Evolutionary conservation across 495 filamentous ascomycete genomes (phyloP).

Genomic region (Talaromyces liani): DNA sequence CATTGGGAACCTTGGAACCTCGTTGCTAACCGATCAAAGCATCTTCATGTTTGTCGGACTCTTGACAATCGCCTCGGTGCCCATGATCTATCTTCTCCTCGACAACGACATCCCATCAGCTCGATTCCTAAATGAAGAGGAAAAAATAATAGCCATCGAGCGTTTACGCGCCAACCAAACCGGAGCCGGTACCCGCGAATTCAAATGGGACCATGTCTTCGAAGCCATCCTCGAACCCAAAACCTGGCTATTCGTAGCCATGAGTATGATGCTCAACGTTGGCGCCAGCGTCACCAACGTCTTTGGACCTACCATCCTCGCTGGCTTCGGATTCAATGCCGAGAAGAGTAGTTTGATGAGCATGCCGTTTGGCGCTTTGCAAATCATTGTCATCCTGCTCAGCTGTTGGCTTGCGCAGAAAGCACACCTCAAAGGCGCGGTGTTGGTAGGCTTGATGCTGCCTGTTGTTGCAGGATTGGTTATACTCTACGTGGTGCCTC

Average conservation of each 20-base stretch:
- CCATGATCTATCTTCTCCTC: constrained; percentile 36
- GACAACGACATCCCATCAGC: constrained; percentile 45
- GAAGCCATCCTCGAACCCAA: constrained; percentile 44
- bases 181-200: constrained; percentile 40
- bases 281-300: constrained; percentile 52
- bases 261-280: constrained; percentile 53
- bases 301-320: constrained; percentile 54
- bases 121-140: constrained; percentile 51
- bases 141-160: constrained; percentile 52
- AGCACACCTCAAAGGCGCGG: constrained; percentile 40
- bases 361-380: constrained; percentile 43
- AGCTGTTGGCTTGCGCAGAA: constrained; percentile 39
- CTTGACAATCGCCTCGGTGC: constrained; percentile 34
- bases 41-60: constrained; percentile 41
- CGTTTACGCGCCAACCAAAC: constrained; percentile 58
- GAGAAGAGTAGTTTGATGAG: constrained; percentile 43
- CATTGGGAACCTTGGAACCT: no score
- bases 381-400: constrained; percentile 34
- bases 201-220: constrained; percentile 35
- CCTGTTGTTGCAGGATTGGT: constrained; percentile 51
- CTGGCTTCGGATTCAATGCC: constrained; percentile 49
- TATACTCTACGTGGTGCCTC: constrained; percentile 46
- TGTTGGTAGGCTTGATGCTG: constrained; percentile 40
- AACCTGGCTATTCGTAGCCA: constrained; percentile 40
- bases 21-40: constrained; percentile 13